A percentile compares a stretch with the other conserved stretches of the same genome.
These are phyloP conservation scores for Carex pumila DNA, from an alignment of 176 grass and related monocot species.

Conservation along the genomic window DNA sequence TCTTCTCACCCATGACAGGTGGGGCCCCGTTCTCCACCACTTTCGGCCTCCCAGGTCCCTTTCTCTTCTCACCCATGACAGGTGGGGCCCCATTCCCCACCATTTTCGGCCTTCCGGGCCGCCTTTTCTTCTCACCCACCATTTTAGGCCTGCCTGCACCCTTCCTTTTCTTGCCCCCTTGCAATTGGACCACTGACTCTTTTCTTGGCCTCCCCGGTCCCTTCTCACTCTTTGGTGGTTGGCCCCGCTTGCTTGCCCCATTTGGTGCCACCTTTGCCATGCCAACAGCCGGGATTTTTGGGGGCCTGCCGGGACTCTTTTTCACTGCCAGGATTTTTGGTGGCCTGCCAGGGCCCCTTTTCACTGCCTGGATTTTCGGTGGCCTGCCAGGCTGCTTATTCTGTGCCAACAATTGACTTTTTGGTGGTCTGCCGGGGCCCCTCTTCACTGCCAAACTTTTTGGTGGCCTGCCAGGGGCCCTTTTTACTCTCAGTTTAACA, in stretches of 20 bases:
- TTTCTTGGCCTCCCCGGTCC: constrained; percentile 20
- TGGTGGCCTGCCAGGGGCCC: constrained; percentile 6
- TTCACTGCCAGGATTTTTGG: neutral
- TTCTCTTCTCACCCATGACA: neutral
- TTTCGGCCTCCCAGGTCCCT: constrained; percentile 5
- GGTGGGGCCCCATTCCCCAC: no score
- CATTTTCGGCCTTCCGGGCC: neutral
- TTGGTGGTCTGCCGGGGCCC: neutral
- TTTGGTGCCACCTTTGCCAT: neutral
- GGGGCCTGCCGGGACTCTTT: neutral
- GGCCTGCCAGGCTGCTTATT: neutral
- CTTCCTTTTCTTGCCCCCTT: constrained; percentile 2
- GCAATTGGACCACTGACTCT: neutral
- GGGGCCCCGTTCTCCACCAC: neutral
- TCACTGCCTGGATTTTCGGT: neutral
- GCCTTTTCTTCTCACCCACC: neutral
- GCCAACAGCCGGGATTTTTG: neutral
- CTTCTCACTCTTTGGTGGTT: constrained; percentile 24
- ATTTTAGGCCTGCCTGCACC: neutral
- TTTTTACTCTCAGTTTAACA: neutral
- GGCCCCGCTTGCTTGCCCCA: constrained; percentile 13
- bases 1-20: neutral
- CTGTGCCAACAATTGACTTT: no score
- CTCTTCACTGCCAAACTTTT: neutral
- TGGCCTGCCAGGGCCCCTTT: constrained; percentile 20